phyloP scores from a whole-genome alignment of 805 yeast genomes.

The Saccharomyces mikatae region DNA sequence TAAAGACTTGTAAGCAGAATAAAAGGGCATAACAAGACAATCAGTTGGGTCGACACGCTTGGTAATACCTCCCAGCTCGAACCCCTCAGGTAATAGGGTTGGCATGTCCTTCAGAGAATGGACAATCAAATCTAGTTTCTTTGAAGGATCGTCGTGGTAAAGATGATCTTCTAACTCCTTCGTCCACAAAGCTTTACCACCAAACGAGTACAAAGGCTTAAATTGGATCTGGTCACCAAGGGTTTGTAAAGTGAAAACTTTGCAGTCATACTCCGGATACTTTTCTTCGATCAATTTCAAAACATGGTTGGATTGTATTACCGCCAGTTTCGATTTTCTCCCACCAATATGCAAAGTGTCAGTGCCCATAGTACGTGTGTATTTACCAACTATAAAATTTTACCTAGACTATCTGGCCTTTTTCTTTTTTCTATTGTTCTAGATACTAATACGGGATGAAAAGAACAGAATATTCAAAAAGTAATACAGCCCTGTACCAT shows the following conservation, averaged over 20 bases:
- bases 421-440: neutral
- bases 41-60: constrained; percentile 90
- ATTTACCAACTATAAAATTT: neutral
- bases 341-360: constrained; percentile 59
- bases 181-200: constrained; percentile 96
- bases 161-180: constrained; percentile 81
- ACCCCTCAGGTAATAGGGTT: constrained; percentile 80
- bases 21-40: constrained; percentile 69
- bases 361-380: neutral
- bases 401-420: neutral
- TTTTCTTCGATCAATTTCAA: constrained; percentile 47
- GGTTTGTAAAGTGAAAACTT: constrained; percentile 73
- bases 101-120: constrained; percentile 94
- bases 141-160: constrained; percentile 51
- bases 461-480: neutral
- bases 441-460: neutral
- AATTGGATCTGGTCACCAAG: constrained; percentile 83
- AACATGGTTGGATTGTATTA: constrained; percentile 73
- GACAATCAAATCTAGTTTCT: constrained; percentile 78
- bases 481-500: neutral
- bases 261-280: constrained; percentile 62
- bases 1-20: constrained; percentile 54
- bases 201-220: constrained; percentile 86
- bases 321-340: constrained; percentile 80
- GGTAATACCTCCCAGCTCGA: constrained; percentile 79